These are phyloP conservation scores for Arthroderma sp. DNA, from an alignment of 2,329 filamentous ascomycete genomes.

Conservation along the genomic window DNA sequence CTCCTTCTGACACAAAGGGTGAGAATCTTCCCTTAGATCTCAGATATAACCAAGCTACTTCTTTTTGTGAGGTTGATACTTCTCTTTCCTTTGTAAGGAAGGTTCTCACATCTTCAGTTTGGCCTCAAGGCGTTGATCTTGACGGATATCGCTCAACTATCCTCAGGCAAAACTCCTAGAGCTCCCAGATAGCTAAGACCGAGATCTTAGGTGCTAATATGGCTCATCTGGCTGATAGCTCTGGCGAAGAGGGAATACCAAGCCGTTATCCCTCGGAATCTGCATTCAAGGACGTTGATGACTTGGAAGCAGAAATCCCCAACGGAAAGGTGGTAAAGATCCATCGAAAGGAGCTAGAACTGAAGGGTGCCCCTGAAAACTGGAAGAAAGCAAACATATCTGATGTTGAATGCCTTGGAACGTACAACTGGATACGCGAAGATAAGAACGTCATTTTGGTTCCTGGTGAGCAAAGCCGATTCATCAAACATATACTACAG, in stretches of 20 bases:
- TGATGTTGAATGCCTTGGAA: conserved; percentile 35
- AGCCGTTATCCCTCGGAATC: too few relatives aligned
- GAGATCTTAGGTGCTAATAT: too few relatives aligned
- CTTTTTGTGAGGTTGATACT: neutral
- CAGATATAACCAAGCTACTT: neutral
- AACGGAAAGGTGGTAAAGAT: neutral
- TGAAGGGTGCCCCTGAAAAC: neutral
- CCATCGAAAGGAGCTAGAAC: neutral
- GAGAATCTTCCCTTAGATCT: neutral
- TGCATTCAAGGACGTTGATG: too few relatives aligned
- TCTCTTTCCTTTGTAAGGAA: neutral
- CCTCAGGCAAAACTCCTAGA: too few relatives aligned
- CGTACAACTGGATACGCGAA: conserved; percentile 41
- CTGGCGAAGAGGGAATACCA: too few relatives aligned
- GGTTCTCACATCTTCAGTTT: too few relatives aligned
- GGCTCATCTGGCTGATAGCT: too few relatives aligned
- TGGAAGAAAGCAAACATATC: conserved; percentile 21
- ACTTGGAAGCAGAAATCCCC: too few relatives aligned
- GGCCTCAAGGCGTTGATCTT: too few relatives aligned
- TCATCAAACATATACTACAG: neutral
- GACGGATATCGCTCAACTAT: too few relatives aligned
- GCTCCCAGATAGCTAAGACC: too few relatives aligned
- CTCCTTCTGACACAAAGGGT: neutral
- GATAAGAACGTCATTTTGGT: conserved; percentile 32
- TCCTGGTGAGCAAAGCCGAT: conserved; percentile 29